Percentiles rank a stretch among this genome's conserved stretches.
These are phyloP conservation scores for Entrophospora sp. DNA, from an alignment of 192 early-diverging fungal genomes.

Conservation along the genomic window DNA sequence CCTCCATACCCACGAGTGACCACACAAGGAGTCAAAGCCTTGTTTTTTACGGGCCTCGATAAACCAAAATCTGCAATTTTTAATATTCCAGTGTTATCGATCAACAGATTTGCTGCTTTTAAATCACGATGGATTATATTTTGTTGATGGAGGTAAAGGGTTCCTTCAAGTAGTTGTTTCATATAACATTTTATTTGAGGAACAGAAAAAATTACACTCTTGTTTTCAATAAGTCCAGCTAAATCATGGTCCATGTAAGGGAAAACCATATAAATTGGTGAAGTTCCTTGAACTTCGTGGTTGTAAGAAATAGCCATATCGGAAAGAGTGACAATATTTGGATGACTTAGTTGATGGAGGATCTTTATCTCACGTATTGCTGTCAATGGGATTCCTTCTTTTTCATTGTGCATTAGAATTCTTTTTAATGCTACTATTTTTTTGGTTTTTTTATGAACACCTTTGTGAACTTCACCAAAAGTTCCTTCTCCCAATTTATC, in stretches of 20 bases:
- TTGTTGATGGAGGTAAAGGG: conserved; percentile 74
- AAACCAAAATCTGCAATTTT: conserved; percentile 97
- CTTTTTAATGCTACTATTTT: conserved; percentile 80
- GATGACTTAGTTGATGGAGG: conserved; percentile 73
- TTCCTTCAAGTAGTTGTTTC: conserved; percentile 88
- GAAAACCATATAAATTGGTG: conserved; percentile 90
- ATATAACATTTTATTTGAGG: conserved; percentile 88
- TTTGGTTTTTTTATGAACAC: conserved; percentile 56
- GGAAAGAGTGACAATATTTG: conserved; percentile 65
- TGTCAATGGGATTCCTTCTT: conserved; percentile 92
- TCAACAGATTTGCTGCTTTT: conserved; percentile 88
- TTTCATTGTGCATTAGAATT: conserved; percentile 94
- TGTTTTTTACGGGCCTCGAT: conserved; percentile 58
- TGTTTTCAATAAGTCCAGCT: conserved; percentile 87
- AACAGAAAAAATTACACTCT: conserved; percentile 55
- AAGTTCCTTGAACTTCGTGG: conserved; percentile 37
- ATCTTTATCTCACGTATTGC: conserved; percentile 96
- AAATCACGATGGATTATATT: conserved; percentile 68
- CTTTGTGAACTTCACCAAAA: conserved; percentile 93
- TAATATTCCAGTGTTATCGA: conserved; percentile 83
- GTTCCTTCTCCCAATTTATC: conserved; percentile 95
- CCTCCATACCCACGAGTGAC: conserved; percentile 97
- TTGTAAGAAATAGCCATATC: no score
- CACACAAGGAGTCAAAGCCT: conserved; percentile 78
- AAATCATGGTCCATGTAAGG: conserved; percentile 98